Conservation (phyloP, 2,329 filamentous ascomycete species). For the Fusarium miscanthi region DNA sequence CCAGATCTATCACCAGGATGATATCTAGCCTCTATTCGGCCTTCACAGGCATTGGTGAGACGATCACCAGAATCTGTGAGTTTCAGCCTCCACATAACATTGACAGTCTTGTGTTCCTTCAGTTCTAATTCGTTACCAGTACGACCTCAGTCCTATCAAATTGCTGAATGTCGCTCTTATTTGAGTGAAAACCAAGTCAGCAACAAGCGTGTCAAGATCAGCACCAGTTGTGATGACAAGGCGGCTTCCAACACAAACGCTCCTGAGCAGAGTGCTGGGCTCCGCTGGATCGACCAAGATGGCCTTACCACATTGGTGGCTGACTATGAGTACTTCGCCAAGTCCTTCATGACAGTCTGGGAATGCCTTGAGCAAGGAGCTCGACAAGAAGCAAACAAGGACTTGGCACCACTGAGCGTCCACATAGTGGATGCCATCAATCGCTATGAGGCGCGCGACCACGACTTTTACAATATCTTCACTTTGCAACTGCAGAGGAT, state of each 20-base stretch:
- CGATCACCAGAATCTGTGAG: slow-evolving; percentile 42
- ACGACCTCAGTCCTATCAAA: slow-evolving; percentile 38
- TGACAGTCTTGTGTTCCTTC: neutral
- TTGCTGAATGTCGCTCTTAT: slow-evolving; percentile 43
- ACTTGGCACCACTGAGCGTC: slow-evolving; percentile 37
- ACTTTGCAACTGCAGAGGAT: slow-evolving; percentile 33
- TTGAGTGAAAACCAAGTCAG: slow-evolving; percentile 35
- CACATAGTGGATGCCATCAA: slow-evolving; percentile 40
- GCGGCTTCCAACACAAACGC: neutral
- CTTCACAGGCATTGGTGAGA: slow-evolving; percentile 44
- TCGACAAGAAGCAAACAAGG: slow-evolving; percentile 43
- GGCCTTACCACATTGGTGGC: slow-evolving; percentile 39
- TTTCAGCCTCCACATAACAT: neutral
- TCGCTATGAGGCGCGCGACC: slow-evolving; percentile 14
- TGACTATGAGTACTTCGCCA: slow-evolving; percentile 39
- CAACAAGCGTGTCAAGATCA: slow-evolving; percentile 46
- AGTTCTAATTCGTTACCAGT: slow-evolving; percentile 33
- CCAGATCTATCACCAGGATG: slow-evolving; percentile 46
- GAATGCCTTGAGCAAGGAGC: slow-evolving; percentile 25
- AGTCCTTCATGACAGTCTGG: slow-evolving; percentile 37
- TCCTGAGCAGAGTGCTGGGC: neutral
- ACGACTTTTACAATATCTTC: slow-evolving; percentile 41
- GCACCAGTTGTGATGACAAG: slow-evolving; percentile 17
- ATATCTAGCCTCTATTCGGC: slow-evolving; percentile 44
- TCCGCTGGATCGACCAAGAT: slow-evolving; percentile 45